phyloP scores from a whole-genome alignment of 352 stramenopile genomes.

The Globisporangium barbulae region DNA sequence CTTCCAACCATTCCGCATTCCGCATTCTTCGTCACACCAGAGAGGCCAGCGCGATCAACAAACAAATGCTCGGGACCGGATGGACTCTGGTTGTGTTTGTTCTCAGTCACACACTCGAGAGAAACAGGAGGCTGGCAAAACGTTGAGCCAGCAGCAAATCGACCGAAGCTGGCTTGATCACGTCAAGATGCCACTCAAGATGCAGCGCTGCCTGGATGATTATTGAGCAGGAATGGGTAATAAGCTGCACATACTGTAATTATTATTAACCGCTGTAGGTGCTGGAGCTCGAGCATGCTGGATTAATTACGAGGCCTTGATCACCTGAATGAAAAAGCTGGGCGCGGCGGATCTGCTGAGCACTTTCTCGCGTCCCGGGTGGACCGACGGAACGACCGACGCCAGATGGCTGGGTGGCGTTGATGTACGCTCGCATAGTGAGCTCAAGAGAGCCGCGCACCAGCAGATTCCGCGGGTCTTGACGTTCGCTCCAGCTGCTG shows the following conservation, averaged over 20 bases:
- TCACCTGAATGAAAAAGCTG: too few species aligned
- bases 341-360: neutral
- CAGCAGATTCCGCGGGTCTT: constrained; percentile 7
- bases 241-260: neutral
- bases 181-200: too few species aligned
- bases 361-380: constrained; percentile 4
- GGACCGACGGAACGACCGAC: constrained; percentile 9
- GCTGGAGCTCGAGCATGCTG: too few species aligned
- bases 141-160: too few species aligned
- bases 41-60: neutral
- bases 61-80: neutral
- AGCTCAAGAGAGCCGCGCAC: neutral
- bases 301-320: too few species aligned
- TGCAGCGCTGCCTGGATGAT: neutral
- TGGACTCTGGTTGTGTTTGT: neutral
- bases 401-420: constrained; percentile 12
- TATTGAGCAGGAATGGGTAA: neutral
- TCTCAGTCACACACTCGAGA: neutral
- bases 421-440: neutral
- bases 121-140: too few species aligned
- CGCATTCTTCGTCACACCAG: too few species aligned
- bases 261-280: too few species aligned
- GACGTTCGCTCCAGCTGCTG: constrained; percentile 6
- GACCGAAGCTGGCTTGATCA: too few species aligned
- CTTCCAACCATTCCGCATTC: too few species aligned